These are phyloP conservation scores for Arctostaphylos glauca DNA, from an alignment of 148 eudicot species.

Conservation along the genomic window DNA sequence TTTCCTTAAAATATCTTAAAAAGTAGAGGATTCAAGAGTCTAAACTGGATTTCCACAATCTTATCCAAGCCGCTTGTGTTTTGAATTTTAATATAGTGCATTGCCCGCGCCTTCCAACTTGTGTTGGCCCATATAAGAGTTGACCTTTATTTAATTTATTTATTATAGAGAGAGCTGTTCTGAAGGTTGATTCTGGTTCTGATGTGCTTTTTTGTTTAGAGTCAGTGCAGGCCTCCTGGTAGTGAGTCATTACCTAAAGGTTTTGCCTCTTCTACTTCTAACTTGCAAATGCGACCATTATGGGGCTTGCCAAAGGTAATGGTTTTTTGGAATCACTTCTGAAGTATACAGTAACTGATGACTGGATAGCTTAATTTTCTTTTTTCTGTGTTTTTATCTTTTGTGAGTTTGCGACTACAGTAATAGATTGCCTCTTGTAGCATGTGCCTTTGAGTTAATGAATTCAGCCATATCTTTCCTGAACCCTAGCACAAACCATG, in stretches of 20 bases:
- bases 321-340: too few relatives aligned
- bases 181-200: conserved; percentile 12
- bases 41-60: too few relatives aligned
- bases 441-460: background rate
- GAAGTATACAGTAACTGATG: background rate
- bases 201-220: conserved; percentile 39
- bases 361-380: background rate
- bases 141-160: background rate
- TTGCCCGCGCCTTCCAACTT: background rate
- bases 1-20: too few relatives aligned
- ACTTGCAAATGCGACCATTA: conserved; percentile 82
- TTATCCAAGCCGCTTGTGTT: background rate
- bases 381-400: background rate
- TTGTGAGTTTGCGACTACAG: background rate
- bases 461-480: background rate
- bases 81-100: background rate
- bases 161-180: background rate
- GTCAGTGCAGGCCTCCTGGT: conserved; percentile 64
- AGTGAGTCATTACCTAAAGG: conserved; percentile 74
- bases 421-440: too few relatives aligned
- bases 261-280: conserved; percentile 56
- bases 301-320: conserved; percentile 87
- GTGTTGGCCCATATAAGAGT: background rate
- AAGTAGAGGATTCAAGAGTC: too few relatives aligned
- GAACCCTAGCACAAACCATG: background rate